These are phyloP conservation scores for Paecilomyces niveus DNA, from an alignment of 2,329 filamentous ascomycete species.

Conservation along the genomic window DNA sequence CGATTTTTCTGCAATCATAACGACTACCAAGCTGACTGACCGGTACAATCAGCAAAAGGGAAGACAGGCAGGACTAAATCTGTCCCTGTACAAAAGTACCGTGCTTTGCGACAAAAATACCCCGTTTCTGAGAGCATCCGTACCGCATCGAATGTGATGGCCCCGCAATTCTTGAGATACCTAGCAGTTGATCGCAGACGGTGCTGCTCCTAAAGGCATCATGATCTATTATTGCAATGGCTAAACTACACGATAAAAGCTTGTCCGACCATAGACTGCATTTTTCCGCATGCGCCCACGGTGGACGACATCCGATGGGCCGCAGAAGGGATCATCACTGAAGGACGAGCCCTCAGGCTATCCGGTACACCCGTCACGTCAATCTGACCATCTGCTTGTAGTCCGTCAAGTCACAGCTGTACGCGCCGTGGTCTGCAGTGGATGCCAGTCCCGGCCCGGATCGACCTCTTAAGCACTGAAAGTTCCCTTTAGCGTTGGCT, in stretches of 20 bases:
- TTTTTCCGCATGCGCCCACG: background rate
- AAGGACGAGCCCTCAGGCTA: background rate
- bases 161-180: background rate
- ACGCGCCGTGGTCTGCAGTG: background rate
- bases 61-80: background rate
- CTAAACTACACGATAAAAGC: background rate
- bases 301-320: background rate
- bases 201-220: background rate
- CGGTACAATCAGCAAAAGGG: background rate
- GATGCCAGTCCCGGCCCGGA: background rate
- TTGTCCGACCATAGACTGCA: background rate
- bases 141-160: background rate
- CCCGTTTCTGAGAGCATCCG: background rate
- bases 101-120: background rate
- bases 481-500: background rate
- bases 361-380: background rate
- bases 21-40: background rate
- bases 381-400: background rate
- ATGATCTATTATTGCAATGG: background rate
- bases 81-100: background rate
- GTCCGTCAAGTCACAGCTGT: background rate
- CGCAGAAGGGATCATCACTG: background rate
- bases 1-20: background rate
- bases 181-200: background rate
- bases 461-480: background rate